Conservation (phyloP, 2,329 filamentous ascomycete genomes). For the Pyrenophora teres region DNA sequence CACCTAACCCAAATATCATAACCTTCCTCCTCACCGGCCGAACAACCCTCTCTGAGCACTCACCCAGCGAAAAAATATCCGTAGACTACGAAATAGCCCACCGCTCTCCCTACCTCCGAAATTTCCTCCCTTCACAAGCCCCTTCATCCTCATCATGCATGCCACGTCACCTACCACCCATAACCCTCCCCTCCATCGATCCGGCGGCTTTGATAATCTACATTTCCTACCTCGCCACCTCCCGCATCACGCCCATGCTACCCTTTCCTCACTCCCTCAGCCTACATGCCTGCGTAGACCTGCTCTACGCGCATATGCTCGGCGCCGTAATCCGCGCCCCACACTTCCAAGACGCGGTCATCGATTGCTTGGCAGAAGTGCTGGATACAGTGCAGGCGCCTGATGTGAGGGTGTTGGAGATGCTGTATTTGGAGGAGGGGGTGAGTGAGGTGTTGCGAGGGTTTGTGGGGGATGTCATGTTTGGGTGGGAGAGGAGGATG, state of each 20-base stretch:
- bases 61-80: slow-evolving; percentile 9
- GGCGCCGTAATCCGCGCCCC: slow-evolving; percentile 16
- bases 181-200: slow-evolving; percentile 13
- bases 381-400: slow-evolving; percentile 9
- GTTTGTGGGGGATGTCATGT: slow-evolving; percentile 18
- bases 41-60: slow-evolving; percentile 11
- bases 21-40: slow-evolving; percentile 16
- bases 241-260: neutral
- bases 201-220: slow-evolving; percentile 21
- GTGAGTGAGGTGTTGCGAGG: slow-evolving; percentile 1
- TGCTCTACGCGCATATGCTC: slow-evolving; percentile 25
- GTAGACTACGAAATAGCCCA: slow-evolving; percentile 1
- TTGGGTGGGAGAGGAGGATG: slow-evolving; percentile 14
- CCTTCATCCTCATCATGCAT: neutral
- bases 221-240: slow-evolving; percentile 13
- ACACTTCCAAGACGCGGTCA: slow-evolving; percentile 20
- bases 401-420: slow-evolving; percentile 9
- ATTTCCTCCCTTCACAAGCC: neutral
- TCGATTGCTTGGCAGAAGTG: slow-evolving; percentile 7
- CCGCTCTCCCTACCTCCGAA: slow-evolving; percentile 16
- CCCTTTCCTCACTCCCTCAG: neutral
- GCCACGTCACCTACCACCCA: neutral
- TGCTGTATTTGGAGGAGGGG: slow-evolving; percentile 11
- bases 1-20: neutral
- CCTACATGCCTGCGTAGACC: slow-evolving; percentile 14